These are phyloP conservation scores for Prunus mongolica DNA, from an alignment of 306 rosid genomes.

Conservation along the genomic window DNA sequence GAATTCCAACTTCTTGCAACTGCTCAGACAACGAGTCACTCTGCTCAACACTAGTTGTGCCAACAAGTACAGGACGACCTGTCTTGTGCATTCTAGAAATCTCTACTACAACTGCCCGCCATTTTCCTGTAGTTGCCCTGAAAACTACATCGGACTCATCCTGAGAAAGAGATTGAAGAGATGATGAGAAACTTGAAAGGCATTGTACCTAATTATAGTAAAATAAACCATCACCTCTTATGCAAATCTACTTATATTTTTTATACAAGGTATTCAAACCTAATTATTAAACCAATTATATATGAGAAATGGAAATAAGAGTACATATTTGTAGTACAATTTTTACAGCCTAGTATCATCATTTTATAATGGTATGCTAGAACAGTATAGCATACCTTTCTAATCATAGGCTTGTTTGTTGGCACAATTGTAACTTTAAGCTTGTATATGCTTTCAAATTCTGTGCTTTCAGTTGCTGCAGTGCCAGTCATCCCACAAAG, in stretches of 20 bases:
- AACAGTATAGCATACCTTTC: constrained; percentile 62
- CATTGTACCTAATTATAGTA: constrained; percentile 13
- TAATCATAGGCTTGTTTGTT: constrained; percentile 91
- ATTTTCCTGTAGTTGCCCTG: constrained; percentile 83
- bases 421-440: constrained; percentile 96
- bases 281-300: background rate
- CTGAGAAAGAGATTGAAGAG: constrained; percentile 44
- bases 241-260: background rate
- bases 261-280: background rate
- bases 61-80: constrained; percentile 95
- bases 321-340: background rate
- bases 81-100: constrained; percentile 95
- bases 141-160: constrained; percentile 97
- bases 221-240: background rate
- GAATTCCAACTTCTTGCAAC: constrained; percentile 82
- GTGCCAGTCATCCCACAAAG: constrained; percentile 99
- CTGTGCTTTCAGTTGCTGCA: constrained; percentile 94
- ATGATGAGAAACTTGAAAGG: constrained; percentile 25
- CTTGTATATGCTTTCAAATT: constrained; percentile 97
- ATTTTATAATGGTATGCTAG: background rate
- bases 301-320: background rate
- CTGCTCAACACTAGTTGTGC: constrained; percentile 98
- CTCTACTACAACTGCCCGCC: constrained; percentile 97
- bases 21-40: constrained; percentile 84
- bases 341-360: background rate